A percentile compares a stretch with the other conserved stretches of the same genome.
phyloP scores from a whole-genome alignment of 2,329 filamentous ascomycete genomes.

The Alternaria gaisen region DNA sequence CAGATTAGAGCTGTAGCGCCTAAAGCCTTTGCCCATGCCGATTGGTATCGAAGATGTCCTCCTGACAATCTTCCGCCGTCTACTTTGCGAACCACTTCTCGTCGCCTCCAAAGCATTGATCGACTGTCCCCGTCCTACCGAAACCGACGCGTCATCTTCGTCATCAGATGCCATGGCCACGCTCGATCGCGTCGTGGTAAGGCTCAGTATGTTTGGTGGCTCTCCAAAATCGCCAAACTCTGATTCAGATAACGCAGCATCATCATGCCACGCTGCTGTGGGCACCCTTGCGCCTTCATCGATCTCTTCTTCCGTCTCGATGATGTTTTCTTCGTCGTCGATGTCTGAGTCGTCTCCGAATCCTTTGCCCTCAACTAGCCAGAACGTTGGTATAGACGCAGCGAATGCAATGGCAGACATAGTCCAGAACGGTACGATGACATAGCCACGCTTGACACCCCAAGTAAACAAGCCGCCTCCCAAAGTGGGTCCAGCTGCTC shows the following conservation, averaged over 20 bases:
- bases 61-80: conserved; percentile 43
- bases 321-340: conserved; percentile 46
- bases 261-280: conserved; percentile 10
- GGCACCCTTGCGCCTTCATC: not conserved
- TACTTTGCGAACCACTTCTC: conserved; percentile 44
- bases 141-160: conserved; percentile 24
- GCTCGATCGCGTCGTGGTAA: conserved; percentile 42
- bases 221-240: conserved; percentile 49
- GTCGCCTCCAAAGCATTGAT: conserved; percentile 22
- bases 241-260: conserved; percentile 42
- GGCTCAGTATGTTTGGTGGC: conserved; percentile 46
- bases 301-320: conserved; percentile 26
- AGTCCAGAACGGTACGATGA: conserved; percentile 83
- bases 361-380: conserved; percentile 77
- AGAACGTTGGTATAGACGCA: conserved; percentile 76
- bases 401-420: conserved; percentile 70
- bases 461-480: conserved; percentile 77
- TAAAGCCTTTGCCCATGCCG: conserved; percentile 57
- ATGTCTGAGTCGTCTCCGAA: conserved; percentile 57
- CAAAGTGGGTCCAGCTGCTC: conserved; percentile 79
- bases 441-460: conserved; percentile 78
- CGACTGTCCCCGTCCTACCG: conserved; percentile 21
- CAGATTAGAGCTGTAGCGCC: conserved; percentile 57
- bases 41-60: conserved; percentile 56
- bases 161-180: conserved; percentile 35